Base-by-base conservation (phyloP, 805 yeast species). In the Zygotorulaspora danielsina region DNA sequence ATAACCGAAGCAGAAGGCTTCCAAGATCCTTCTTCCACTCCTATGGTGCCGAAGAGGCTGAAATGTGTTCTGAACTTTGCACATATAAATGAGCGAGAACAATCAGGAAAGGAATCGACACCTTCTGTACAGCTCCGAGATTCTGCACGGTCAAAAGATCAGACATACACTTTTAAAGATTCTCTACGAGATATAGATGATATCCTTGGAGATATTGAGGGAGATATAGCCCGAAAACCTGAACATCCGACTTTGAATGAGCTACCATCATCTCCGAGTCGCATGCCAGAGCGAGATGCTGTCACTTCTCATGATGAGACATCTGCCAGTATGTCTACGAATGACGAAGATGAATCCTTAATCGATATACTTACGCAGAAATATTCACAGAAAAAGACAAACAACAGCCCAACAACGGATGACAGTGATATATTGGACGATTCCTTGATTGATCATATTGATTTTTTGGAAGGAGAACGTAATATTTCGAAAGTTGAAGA, bases 21-120 rank as follows among this genome's bases (percentile, higher is more conserved):
- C 2, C 54, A 53, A 20, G 50, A 50, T 18, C 55, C 57, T 6
- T 53, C 61, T 7, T 61, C 65, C 1, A 60, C 64, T 3, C 64
- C 65, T 8, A 39, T 53, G 20, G 49, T 58, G 9, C 54, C 59
- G 4, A 49, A 44, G 9, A 49, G 49, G 27, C 50, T 54, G 36
- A 55, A 50, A 33, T 48, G 51, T 22, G 49, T 60, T 1, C 38
- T 61, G 3, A 53, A 48, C 34, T 54, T 60, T 22, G 41, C 48
- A 2, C 53, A 57, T 34, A 53, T 55, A 4, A 45, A 48, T 24
- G 50, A 42, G 10, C 36, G 35, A 3, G 42, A 45, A 15, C 38
- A 25, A 10, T 19, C 24, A 12, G 42, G 43, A 19, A 34, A 26
- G 7, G 30, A 26, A 3, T 19, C 39, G 7, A 25, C 44, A 6